Percentiles rank a stretch among this genome's conserved stretches.
These are phyloP conservation scores for Parietaria judaica DNA, from an alignment of 306 rosid genomes.

Conservation along the genomic window DNA sequence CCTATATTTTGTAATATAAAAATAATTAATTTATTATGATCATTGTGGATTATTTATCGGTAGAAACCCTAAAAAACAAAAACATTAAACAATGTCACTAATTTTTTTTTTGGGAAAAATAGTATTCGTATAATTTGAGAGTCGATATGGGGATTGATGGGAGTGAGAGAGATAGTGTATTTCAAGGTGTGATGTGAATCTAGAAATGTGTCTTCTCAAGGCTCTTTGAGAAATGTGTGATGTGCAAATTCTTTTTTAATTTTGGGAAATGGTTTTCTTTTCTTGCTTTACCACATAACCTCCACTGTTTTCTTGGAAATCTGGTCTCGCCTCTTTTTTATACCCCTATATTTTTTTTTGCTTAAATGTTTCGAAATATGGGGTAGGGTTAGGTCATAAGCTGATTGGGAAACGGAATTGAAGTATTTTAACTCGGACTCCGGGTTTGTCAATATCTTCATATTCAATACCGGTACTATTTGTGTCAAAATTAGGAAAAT, in stretches of 20 bases:
- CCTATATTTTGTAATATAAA: no score
- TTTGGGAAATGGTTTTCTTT: constrained; percentile 27
- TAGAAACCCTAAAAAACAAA: no score
- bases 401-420: neutral
- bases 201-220: constrained; percentile 41
- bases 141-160: constrained; percentile 30
- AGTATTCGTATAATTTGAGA: no score
- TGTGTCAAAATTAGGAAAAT: no score
- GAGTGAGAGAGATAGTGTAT: constrained; percentile 8
- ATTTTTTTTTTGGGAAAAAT: neutral
- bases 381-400: no score
- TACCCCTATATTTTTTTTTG: neutral
- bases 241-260: constrained; percentile 28
- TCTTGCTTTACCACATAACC: constrained; percentile 28
- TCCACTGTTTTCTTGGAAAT: constrained; percentile 36
- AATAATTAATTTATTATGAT: no score
- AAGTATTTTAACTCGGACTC: no score
- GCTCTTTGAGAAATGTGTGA: constrained; percentile 26
- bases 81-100: neutral
- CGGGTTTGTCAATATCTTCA: no score
- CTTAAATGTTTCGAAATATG: neutral
- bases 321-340: constrained; percentile 5
- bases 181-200: constrained; percentile 43
- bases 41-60: no score
- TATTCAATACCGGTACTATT: no score